Conservation (phyloP, 768 basidiomycete species). For the Lactarius sp. region DNA sequence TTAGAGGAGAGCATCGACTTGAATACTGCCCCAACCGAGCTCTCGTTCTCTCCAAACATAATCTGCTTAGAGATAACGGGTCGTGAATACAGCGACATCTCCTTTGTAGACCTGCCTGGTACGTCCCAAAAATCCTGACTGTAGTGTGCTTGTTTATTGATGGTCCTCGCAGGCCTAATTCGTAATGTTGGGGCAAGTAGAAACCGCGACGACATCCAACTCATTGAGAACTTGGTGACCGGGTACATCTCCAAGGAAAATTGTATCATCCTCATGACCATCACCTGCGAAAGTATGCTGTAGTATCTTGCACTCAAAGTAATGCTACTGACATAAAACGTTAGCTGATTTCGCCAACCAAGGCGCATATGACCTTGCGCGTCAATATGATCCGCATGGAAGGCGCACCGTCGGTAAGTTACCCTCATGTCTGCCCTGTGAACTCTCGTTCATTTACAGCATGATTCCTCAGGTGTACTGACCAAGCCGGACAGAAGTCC, state of each 20-base stretch:
- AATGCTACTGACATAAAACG: not conserved
- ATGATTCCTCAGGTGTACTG: constrained; percentile 28
- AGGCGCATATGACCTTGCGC: constrained; percentile 29
- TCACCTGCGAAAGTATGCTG: constrained; percentile 30
- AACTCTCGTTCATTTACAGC: constrained; percentile 6
- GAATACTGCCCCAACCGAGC: not conserved
- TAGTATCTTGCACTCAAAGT: not conserved
- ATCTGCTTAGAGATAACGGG: constrained; percentile 31
- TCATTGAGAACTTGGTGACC: constrained; percentile 25
- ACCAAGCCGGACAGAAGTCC: constrained; percentile 33
- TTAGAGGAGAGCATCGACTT: not conserved
- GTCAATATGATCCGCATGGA: constrained; percentile 26
- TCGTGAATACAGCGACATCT: constrained; percentile 29
- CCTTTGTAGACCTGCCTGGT: constrained; percentile 32
- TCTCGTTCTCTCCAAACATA: constrained; percentile 27
- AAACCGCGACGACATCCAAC: constrained; percentile 24
- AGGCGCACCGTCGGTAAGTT: constrained; percentile 28
- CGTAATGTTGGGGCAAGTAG: constrained; percentile 26
- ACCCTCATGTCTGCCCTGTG: not conserved
- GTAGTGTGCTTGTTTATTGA: not conserved
- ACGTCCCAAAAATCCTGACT: not conserved
- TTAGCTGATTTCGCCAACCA: constrained; percentile 34
- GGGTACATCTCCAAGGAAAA: constrained; percentile 25
- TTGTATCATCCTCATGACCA: constrained; percentile 29
- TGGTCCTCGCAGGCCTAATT: constrained; percentile 26